These are phyloP conservation scores for Cladophialophora psammophila DNA, from an alignment of 2,329 filamentous ascomycete species.

Conservation along the genomic window DNA sequence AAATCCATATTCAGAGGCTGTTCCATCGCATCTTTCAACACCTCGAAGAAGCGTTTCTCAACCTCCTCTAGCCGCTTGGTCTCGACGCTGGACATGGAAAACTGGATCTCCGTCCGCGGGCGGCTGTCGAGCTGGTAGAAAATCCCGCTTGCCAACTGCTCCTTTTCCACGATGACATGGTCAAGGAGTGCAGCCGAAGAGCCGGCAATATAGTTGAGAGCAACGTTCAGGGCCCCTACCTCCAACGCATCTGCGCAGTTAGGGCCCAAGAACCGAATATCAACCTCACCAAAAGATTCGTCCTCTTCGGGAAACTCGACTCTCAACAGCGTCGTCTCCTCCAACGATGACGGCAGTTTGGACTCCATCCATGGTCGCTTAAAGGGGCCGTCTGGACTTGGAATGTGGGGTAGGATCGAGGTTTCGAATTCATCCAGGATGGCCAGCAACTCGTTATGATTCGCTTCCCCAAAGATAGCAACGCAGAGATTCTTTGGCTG, in stretches of 20 bases:
- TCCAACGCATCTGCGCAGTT: slow-evolving; percentile 73
- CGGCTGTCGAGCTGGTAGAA: slow-evolving; percentile 79
- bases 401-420: slow-evolving; percentile 82
- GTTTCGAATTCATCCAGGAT: slow-evolving; percentile 89
- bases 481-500: slow-evolving; percentile 94
- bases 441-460: slow-evolving; percentile 78
- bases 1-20: slow-evolving; percentile 90
- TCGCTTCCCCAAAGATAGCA: slow-evolving; percentile 88
- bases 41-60: slow-evolving; percentile 82
- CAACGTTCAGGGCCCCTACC: slow-evolving; percentile 76
- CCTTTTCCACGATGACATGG: slow-evolving; percentile 89
- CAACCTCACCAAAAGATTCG: slow-evolving; percentile 87
- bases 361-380: slow-evolving; percentile 92
- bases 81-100: slow-evolving; percentile 84
- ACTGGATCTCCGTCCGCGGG: slow-evolving; percentile 82
- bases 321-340: slow-evolving; percentile 74
- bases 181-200: slow-evolving; percentile 93
- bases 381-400: slow-evolving; percentile 76
- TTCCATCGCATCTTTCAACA: slow-evolving; percentile 79
- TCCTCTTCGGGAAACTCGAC: slow-evolving; percentile 97
- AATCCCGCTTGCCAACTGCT: slow-evolving; percentile 87
- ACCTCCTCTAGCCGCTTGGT: slow-evolving; percentile 84
- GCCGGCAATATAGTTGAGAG: slow-evolving; percentile 86
- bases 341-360: slow-evolving; percentile 74
- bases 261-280: slow-evolving; percentile 87